Evolutionary conservation across 1,139 yeast genomes (phyloP), one percentile per base, ranked within the genome.

Genomic region (Scheffersomyces insectosa): DNA sequence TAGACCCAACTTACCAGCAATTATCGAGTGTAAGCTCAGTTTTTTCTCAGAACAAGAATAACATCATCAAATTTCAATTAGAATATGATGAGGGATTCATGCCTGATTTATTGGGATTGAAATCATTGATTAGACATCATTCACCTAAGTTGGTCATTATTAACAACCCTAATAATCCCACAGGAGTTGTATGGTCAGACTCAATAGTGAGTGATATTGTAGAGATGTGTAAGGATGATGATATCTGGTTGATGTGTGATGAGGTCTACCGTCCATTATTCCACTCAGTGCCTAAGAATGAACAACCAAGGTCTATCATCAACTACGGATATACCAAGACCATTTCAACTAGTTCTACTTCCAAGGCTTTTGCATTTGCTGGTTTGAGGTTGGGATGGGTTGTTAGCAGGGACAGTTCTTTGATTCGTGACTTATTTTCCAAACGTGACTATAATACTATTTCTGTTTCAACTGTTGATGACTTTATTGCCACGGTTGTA

Each of bases 331-430:
- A 77, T 48, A 66, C 66, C 1, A 69, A 68, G 45, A 72, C 79
- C 3, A 65, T 79, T 33, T 68, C 77, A 8, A 77, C 83, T 0
- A 70, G 79, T 5, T 76, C 82, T 3, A 72, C 73, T 60, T 78
- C 83, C 28, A 80, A 80, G 54, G 80, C 83, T 2, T 79, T 72
- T 52, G 70, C 83, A 0, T 59, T 78, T 43, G 84, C 85, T 5
- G 84, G 84, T 2, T 57, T 79, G 27, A 62, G 85, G 38, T 44
- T 79, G 28, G 84, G 85, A 5, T 80, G 85, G 84, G 59, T 79
- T 10, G 75, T 69, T 2, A 54, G 76, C 7, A 60, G 62, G 30
- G 66, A 74, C 49, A 47, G 48, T 20, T 40, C 43, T 1, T 52
- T 76, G 10, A 43, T 73, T 14, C 48, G 57, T 4, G 69, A 63